These are phyloP conservation scores for Fraxinus nigra DNA, from an alignment of 305 asterid genomes.

Conservation along the genomic window DNA sequence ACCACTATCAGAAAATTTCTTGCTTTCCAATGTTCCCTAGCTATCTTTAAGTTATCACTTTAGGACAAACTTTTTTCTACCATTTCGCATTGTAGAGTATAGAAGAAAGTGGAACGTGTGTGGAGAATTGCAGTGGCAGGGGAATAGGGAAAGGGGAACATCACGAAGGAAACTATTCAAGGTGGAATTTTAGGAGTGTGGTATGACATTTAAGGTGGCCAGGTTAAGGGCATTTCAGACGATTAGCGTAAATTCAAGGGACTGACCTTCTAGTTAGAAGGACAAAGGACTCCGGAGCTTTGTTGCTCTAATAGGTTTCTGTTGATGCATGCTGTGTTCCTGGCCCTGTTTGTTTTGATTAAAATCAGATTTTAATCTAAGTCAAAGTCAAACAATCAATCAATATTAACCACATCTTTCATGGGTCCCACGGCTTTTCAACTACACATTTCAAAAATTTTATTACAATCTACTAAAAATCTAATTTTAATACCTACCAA, in stretches of 20 bases:
- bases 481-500: too few relatives aligned
- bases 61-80: not conserved
- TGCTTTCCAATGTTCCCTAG: not conserved
- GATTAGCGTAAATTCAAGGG: not conserved
- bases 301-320: not conserved
- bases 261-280: not conserved
- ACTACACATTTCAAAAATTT: too few relatives aligned
- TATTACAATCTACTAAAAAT: too few relatives aligned
- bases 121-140: not conserved
- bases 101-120: conserved; percentile 8
- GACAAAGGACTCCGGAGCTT: not conserved
- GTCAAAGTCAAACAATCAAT: too few relatives aligned
- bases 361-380: too few relatives aligned
- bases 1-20: not conserved
- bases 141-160: not conserved
- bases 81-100: not conserved
- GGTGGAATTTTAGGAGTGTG: not conserved
- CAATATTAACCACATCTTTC: too few relatives aligned
- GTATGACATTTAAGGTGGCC: not conserved
- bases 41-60: not conserved
- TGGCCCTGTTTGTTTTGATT: too few relatives aligned
- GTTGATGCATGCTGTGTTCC: not conserved
- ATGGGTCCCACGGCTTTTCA: too few relatives aligned
- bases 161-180: not conserved
- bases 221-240: not conserved